A percentile compares a stretch with the other conserved stretches of the same genome.
These are phyloP conservation scores for Coemansia sp. DNA, from an alignment of 192 early-diverging fungal species.

Conservation along the genomic window DNA sequence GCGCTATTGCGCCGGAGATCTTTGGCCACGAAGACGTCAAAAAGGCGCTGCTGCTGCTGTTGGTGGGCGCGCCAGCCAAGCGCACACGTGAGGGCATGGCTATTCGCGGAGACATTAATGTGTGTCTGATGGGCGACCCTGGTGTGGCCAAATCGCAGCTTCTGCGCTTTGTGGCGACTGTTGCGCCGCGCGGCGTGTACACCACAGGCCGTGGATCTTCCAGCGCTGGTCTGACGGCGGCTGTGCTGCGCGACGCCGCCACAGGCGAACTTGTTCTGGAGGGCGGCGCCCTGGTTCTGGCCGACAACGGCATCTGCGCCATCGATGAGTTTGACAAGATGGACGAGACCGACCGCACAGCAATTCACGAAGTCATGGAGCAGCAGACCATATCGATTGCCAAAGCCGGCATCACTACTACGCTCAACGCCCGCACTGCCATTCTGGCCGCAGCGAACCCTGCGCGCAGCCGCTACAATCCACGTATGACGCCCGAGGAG, in stretches of 20 bases:
- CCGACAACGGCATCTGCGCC: conserved; percentile 97
- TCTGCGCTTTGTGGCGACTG: conserved; percentile 89
- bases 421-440: conserved; percentile 91
- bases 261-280: conserved; percentile 97
- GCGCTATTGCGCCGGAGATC: conserved; percentile 85
- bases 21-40: conserved; percentile 92
- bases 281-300: conserved; percentile 95
- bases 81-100: conserved; percentile 89
- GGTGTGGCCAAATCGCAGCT: conserved; percentile 98
- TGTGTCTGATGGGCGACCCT: conserved; percentile 98
- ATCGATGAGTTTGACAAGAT: conserved; percentile 99
- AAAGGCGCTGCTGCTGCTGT: conserved; percentile 81
- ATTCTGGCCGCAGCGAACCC: conserved; percentile 98
- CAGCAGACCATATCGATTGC: conserved; percentile 98
- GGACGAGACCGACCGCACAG: conserved; percentile 94
- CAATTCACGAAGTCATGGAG: conserved; percentile 99
- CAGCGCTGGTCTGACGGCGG: conserved; percentile 94
- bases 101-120: conserved; percentile 95
- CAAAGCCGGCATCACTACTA: conserved; percentile 98
- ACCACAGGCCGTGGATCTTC: conserved; percentile 95
- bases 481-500: conserved; percentile 79
- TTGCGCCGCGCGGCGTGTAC: conserved; percentile 94
- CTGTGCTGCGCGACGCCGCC: conserved; percentile 88
- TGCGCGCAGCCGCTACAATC: conserved; percentile 93
- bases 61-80: conserved; percentile 82